These are phyloP conservation scores for Triticum monococcum DNA, from an alignment of 176 grass and related monocot species.

Conservation along the genomic window DNA sequence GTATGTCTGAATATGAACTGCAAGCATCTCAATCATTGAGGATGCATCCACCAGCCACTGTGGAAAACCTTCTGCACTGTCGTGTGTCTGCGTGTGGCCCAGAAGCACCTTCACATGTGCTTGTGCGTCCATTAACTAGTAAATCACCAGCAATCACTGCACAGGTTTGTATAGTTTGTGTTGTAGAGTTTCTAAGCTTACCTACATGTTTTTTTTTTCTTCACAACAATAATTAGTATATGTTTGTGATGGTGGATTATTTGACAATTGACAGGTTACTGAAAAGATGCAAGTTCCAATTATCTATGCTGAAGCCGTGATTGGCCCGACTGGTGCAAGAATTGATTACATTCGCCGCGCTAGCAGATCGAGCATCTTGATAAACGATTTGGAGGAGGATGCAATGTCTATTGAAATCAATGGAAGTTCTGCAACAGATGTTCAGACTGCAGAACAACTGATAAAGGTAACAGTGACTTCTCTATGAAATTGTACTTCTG, in stretches of 20 bases:
- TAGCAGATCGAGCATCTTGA: conserved; percentile 35
- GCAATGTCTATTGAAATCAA: conserved; percentile 47
- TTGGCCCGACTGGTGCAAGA: conserved; percentile 50
- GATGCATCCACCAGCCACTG: conserved; percentile 27
- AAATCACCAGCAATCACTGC: conserved; percentile 17
- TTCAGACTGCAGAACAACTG: conserved; percentile 45
- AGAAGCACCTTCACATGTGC: neutral
- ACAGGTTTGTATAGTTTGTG: conserved; percentile 35
- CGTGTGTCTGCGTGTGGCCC: conserved; percentile 37
- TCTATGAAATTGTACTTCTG: conserved; percentile 4
- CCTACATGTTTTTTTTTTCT: neutral
- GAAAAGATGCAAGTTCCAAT: conserved; percentile 52
- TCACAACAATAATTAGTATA: conserved; percentile 21
- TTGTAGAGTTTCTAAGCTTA: neutral
- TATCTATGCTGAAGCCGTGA: conserved; percentile 48
- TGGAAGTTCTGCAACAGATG: conserved; percentile 37
- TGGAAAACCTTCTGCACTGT: conserved; percentile 44
- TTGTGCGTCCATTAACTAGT: conserved; percentile 7
- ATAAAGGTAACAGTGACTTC: conserved; percentile 36
- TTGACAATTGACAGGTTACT: conserved; percentile 31
- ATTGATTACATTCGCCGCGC: conserved; percentile 49
- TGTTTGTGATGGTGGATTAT: conserved; percentile 22
- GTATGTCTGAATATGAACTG: conserved; percentile 20
- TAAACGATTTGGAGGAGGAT: conserved; percentile 19
- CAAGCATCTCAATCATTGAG: conserved; percentile 36